Evolutionary conservation across 1,284 basidiomycete species (phyloP), one percentile per base, ranked within the genome.

Genomic region (Malassezia restricta): DNA sequence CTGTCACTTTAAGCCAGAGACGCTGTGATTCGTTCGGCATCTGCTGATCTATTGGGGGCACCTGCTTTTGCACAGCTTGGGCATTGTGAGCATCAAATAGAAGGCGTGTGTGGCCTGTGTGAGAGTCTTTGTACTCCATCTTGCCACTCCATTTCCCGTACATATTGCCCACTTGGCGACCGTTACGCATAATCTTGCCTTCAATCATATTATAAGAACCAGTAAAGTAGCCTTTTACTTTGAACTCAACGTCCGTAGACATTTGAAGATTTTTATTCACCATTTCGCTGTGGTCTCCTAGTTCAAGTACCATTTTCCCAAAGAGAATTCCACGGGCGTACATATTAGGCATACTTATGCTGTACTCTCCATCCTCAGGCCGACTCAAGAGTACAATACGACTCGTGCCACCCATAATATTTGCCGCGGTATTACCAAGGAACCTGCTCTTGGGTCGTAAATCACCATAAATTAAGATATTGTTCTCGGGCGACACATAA

Each of bases 221-320:
- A 1, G 87, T 90, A 74, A 95, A 95, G 80, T 92, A 98, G 24
- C 92, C 92, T 47, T 95, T 96, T 24, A 89, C 94, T 79, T 96
- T 98, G 79, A 98, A 99, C 64, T 95, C 90, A 38, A 98, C 77
- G 69, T 95, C 89, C 59, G 85, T 86, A 41, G 74, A 77, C 57
- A 89, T 75, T 29, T 83, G 82, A 44, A 82, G 83, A 63, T 81
- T 81, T 58, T 85, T 83, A 76, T 90, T 91, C 75, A 81, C 81
- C 51, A 90, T 86, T n/a, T 78, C 80, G 66, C 87, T 88, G 29
- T 82, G 81, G 75, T 98, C 92, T 8, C 92, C 92, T 12, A 99
- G 79, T 76, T 99, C 92, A 45, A 95, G 78, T 15, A 96, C 84
- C 90, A 99, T 95, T 78, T 90, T 92, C 14, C 92, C 94, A 73